phyloP scores from a whole-genome alignment of 441 rosid genomes.

The Kokia cookei region DNA sequence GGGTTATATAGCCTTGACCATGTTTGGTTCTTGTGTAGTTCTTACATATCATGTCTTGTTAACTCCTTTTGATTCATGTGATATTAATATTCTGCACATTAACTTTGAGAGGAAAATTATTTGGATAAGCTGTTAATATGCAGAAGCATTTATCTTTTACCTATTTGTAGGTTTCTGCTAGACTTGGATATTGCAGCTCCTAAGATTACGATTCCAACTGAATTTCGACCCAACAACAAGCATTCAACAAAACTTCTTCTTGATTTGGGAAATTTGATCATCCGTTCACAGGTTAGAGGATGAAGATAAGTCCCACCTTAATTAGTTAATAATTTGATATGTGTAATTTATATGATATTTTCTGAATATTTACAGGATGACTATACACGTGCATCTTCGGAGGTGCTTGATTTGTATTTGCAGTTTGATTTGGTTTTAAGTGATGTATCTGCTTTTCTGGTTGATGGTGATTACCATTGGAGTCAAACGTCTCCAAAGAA shows the following conservation, averaged over 20 bases:
- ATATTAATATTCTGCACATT: not conserved
- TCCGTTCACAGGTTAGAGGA: conserved; percentile 71
- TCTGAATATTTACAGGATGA: conserved; percentile 60
- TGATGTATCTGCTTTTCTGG: conserved; percentile 89
- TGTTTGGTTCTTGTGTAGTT: not conserved
- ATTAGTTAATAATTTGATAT: conserved; percentile 4
- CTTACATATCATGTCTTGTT: not conserved
- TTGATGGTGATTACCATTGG: conserved; percentile 96
- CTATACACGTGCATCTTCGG: conserved; percentile 34
- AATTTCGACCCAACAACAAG: conserved; percentile 65
- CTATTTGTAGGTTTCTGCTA: conserved; percentile 71
- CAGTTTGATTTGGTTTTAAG: conserved; percentile 93
- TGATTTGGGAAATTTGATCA: conserved; percentile 93
- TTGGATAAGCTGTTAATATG: not conserved
- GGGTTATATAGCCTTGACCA: not conserved
- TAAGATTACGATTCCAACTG: conserved; percentile 95
- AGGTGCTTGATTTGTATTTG: conserved; percentile 73
- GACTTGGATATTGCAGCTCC: conserved; percentile 99
- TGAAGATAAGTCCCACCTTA: not conserved
- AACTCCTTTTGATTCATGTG: conserved; percentile 1
- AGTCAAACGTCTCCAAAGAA: conserved; percentile 34
- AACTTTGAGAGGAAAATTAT: not conserved
- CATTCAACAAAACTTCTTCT: conserved; percentile 88
- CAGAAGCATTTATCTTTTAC: conserved; percentile 14
- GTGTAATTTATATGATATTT: conserved; percentile 10